A percentile compares a stretch with the other conserved stretches of the same genome.
phyloP scores from a whole-genome alignment of 495 filamentous ascomycete species.

The Zalerion maritima region DNA sequence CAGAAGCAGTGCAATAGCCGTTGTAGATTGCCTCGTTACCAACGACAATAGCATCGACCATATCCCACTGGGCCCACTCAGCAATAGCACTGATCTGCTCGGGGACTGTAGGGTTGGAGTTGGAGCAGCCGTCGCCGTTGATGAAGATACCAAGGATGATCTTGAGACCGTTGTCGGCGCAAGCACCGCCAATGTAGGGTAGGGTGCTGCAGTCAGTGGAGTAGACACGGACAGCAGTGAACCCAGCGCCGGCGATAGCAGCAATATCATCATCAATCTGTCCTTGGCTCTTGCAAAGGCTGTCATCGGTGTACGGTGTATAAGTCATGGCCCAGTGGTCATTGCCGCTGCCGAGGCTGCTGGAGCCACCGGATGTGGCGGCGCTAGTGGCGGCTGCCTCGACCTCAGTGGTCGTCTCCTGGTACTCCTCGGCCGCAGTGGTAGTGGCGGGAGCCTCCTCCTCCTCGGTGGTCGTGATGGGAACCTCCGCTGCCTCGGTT shows the following conservation, averaged over 20 bases:
- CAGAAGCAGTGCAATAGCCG: constrained; percentile 40
- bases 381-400: constrained; percentile 7
- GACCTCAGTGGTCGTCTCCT: constrained; percentile 5
- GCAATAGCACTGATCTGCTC: constrained; percentile 60
- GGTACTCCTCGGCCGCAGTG: constrained; percentile 5
- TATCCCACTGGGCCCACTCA: constrained; percentile 57
- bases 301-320: constrained; percentile 55
- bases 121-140: constrained; percentile 40
- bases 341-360: constrained; percentile 28
- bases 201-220: constrained; percentile 80
- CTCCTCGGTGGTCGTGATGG: constrained; percentile 10
- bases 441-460: constrained; percentile 9
- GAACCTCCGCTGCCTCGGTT: constrained; percentile 11
- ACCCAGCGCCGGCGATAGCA: constrained; percentile 55
- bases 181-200: constrained; percentile 52
- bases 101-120: constrained; percentile 32
- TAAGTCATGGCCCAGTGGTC: constrained; percentile 82
- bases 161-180: constrained; percentile 45
- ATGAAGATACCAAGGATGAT: constrained; percentile 83
- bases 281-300: constrained; percentile 50
- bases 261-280: constrained; percentile 52
- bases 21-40: constrained; percentile 83
- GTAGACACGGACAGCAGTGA: constrained; percentile 77
- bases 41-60: constrained; percentile 66
- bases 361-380: constrained; percentile 9